Base-by-base conservation (phyloP, 441 rosid genomes). In the Daphne laureola region DNA sequence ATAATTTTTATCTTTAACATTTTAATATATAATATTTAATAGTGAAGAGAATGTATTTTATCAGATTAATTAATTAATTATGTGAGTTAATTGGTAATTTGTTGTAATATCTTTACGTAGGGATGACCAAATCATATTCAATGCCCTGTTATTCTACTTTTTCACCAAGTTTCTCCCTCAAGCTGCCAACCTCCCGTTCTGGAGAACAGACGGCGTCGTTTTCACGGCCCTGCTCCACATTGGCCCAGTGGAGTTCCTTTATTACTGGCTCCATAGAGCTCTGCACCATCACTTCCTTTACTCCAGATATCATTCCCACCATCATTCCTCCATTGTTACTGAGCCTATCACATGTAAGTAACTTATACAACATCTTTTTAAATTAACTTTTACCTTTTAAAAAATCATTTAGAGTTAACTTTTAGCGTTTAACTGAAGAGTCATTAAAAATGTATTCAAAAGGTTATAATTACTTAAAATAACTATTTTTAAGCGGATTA, bases 221-320 rank as follows among this genome's bases (percentile, higher is more conserved):
- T 58, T 67, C 42, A 42, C 71, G 12, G 53, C 51, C 5, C 36
- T 67, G 13, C 51, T 74, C 26, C 79, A 74, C 47, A 42, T 63
- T 14, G 67, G 69, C 11, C 67, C 64, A 7, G 74, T 73, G 43
- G 78, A 73, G 61, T 62, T 65, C 48, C 63, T 73, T 6, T 74
- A 71, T 50, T 71, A 74, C 12, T 74, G 68, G 75, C 63, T 67
- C 27, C 79, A 74, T 61, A 61, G 60, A 57, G 76, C 73, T 25
- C 68, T 74, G 27, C 76, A 74, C 58, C 73, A 70, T 17, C 78
- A 70, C 65, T 70, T 44, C 38, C 68, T 74, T 45, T 70, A 64
- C 64, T 64, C 68, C 43, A 73, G 71, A 46, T 74, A 67, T 58
- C 73, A 74, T 55, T 74, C 78, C n/a, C 78, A 74, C 43, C 76